Base-by-base conservation (phyloP, 768 basidiomycete genomes). In the Kwoniella sp. region DNA sequence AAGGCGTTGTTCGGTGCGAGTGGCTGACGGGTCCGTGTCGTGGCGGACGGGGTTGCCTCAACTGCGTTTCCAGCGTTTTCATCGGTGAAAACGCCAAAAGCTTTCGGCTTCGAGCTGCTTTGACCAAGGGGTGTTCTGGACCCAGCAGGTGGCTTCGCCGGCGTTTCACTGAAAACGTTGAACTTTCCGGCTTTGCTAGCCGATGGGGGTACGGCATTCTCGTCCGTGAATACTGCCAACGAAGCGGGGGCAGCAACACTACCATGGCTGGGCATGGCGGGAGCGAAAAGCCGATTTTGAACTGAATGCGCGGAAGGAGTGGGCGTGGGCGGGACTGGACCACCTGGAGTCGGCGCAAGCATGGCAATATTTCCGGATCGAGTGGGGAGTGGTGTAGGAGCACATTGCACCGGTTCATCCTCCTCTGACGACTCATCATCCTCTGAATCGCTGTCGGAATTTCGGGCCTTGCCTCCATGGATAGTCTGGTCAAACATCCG, bases 401-500 rank as follows among this genome's bases (percentile, higher is more conserved):
- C 60, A 8, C 55, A 27, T 29, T 67, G 64, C 3, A 68, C 47
- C 21, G 62, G 67, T 27, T 57, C 66, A 49, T 71, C 72, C 21
- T 76, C 77, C 27, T 74, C 74, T 24, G 77, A 77, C 33, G 75
- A 72, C 2, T 77, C 75, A 4, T 77, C 73, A 22, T 71, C 77
- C 26, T 72, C 72, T n/a, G 68, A 68, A 37, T 69, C 63, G 49
- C 73, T 56, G 63, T 73, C 75, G 0, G 65, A 61, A 27, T 69
- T 64, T 55, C 70, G 68, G 7, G 64, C 49, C 36, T 71, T 70
- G 21, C 71, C 78, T 26, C 78, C 79, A 51, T 79, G 76, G 36
- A 82, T 75, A 17, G 82, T 82, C 55, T 80, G 79, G 77, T 96
- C 95, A 77, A 93, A 98, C 89, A 98, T 92, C 56, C 88, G 89